Conservation (phyloP, 2,329 filamentous ascomycete species). For the Neurospora sp. region DNA sequence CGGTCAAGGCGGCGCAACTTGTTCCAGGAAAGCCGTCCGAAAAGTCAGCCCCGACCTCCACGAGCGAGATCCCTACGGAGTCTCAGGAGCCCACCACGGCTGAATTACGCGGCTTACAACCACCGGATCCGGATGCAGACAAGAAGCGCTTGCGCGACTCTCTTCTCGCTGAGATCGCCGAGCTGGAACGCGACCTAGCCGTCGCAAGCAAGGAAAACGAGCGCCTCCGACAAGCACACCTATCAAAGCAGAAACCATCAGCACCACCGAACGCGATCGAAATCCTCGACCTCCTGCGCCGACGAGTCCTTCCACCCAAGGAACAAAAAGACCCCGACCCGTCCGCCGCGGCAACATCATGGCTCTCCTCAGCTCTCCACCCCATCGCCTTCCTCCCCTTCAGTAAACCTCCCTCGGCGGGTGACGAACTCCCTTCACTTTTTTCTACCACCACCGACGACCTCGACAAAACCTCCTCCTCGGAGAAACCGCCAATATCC, state of each 20-base stretch:
- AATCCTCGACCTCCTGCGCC: conserved; percentile 32
- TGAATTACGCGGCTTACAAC: conserved; percentile 30
- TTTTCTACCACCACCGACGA: conserved; percentile 15
- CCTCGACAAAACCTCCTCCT: conserved; percentile 18
- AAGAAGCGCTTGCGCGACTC: conserved; percentile 44
- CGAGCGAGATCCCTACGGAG: conserved; percentile 10
- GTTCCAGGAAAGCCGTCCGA: background rate
- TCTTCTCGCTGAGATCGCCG: conserved; percentile 45
- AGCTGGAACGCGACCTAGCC: conserved; percentile 49
- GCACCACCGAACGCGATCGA: conserved; percentile 22
- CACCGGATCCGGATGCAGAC: conserved; percentile 32
- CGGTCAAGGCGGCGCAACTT: background rate
- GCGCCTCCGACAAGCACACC: conserved; percentile 35
- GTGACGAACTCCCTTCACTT: conserved; percentile 14
- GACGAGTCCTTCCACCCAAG: conserved; percentile 30
- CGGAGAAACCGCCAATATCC: conserved; percentile 37
- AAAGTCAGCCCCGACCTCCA: background rate
- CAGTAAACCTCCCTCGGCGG: conserved; percentile 24
- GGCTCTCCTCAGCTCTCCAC: conserved; percentile 40
- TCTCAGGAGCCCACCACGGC: conserved; percentile 13
- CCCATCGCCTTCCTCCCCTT: conserved; percentile 45
- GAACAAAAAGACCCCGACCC: conserved; percentile 17
- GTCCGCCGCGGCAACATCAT: conserved; percentile 21
- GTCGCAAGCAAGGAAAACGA: conserved; percentile 49
- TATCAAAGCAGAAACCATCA: conserved; percentile 19